phyloP scores from a whole-genome alignment of 2,329 filamentous ascomycete genomes.

The Huntiella bhutanensis region DNA sequence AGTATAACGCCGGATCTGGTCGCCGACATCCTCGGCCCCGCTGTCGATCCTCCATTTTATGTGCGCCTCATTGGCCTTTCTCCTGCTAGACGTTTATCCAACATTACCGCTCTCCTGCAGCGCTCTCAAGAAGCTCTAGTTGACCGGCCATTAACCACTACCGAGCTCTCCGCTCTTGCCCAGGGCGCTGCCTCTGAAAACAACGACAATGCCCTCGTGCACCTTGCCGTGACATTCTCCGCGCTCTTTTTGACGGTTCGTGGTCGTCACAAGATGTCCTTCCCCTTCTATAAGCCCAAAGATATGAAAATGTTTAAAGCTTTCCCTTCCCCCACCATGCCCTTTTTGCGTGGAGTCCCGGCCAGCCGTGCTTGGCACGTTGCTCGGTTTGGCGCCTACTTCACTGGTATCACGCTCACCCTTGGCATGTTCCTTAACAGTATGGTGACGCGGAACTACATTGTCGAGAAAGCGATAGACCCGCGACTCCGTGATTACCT shows the following conservation, averaged over 20 bases:
- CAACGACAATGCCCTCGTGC: conserved; percentile 14
- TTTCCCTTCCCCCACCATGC: conserved; percentile 14
- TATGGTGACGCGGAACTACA: conserved; percentile 15
- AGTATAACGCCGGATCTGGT: not conserved
- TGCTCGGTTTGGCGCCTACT: conserved; percentile 20
- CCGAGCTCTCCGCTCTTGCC: conserved; percentile 20
- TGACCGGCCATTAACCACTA: conserved; percentile 18
- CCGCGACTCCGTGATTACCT: conserved; percentile 16
- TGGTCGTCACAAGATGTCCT: conserved; percentile 20
- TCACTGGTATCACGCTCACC: conserved; percentile 14
- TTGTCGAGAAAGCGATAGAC: conserved; percentile 16
- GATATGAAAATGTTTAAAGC: conserved; percentile 14
- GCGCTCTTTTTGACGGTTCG: conserved; percentile 16
- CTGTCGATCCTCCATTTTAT: conserved; percentile 5
- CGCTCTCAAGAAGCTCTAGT: conserved; percentile 13
- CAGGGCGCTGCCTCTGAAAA: conserved; percentile 16
- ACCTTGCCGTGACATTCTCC: conserved; percentile 17
- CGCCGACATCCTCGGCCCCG: conserved; percentile 4
- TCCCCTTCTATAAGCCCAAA: conserved; percentile 23
- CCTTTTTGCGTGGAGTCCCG: conserved; percentile 15
- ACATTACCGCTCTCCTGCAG: conserved; percentile 14
- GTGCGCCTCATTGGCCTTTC: conserved; percentile 8
- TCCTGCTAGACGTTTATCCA: conserved; percentile 11
- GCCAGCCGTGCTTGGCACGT: conserved; percentile 20
- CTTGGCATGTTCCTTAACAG: conserved; percentile 17